Conservation (phyloP, 164 flowering plant genomes). For the Magnolia changhungtana region DNA sequence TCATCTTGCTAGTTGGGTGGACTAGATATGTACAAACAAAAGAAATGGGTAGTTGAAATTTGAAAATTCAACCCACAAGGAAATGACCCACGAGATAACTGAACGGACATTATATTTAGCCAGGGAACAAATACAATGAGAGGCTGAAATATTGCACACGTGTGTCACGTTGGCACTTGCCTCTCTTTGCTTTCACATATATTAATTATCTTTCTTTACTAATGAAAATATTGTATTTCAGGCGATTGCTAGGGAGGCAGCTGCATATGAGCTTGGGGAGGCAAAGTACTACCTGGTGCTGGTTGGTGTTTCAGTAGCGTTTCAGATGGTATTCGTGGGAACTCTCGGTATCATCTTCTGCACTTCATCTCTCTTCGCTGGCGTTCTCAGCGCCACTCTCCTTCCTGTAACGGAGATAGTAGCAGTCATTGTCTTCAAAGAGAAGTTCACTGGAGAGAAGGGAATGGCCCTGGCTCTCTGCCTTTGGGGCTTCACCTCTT, state of each 20-base stretch:
- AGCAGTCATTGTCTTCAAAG: slow-evolving; percentile 16
- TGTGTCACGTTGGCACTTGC: no score
- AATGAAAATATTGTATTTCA: background rate
- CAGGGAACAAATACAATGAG: no score
- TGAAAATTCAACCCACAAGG: no score
- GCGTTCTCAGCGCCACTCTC: slow-evolving; percentile 11
- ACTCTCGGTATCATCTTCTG: slow-evolving; percentile 14
- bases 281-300: slow-evolving; percentile 16
- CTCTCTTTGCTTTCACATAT: no score
- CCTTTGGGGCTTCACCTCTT: slow-evolving; percentile 22
- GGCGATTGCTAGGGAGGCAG: slow-evolving; percentile 12
- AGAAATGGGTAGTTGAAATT: no score
- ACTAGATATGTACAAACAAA: no score
- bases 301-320: slow-evolving; percentile 1
- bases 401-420: slow-evolving; percentile 17
- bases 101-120: no score
- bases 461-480: slow-evolving; percentile 18
- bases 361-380: slow-evolving; percentile 15
- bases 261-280: slow-evolving; percentile 10
- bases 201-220: no score
- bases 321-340: slow-evolving; percentile 14
- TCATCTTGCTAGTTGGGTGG: no score
- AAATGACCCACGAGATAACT: no score
- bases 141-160: no score
- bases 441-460: slow-evolving; percentile 20